phyloP scores from a whole-genome alignment of 1,284 basidiomycete species.

The Ceratobasidium sp. region DNA sequence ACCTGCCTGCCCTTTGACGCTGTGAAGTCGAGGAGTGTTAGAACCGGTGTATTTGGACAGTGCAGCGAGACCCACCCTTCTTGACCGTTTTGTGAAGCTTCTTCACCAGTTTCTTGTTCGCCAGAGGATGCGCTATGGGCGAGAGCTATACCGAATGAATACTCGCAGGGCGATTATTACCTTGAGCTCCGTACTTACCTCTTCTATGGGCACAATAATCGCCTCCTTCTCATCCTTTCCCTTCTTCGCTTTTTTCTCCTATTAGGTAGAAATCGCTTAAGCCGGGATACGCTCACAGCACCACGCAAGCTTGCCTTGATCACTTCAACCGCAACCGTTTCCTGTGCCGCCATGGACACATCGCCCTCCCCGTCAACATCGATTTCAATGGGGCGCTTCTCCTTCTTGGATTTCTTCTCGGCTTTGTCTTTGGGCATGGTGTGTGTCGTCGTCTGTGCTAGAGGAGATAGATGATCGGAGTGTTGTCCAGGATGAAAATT shows the following conservation, averaged over 20 bases:
- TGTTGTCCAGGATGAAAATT: conserved; percentile 38
- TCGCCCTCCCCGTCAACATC: conserved; percentile 51
- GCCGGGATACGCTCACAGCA: not conserved
- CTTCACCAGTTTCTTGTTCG: conserved; percentile 90
- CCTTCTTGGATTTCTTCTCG: conserved; percentile 65
- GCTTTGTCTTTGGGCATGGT: conserved; percentile 74
- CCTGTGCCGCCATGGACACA: conserved; percentile 49
- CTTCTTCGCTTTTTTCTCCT: conserved; percentile 50
- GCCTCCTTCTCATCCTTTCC: conserved; percentile 63
- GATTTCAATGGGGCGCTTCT: conserved; percentile 48
- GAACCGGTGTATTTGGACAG: conserved; percentile 8
- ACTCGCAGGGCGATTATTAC: not conserved
- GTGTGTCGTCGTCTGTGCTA: not conserved
- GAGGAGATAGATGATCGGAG: conserved; percentile 12
- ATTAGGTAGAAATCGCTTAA: conserved; percentile 25
- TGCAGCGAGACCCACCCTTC: conserved; percentile 68
- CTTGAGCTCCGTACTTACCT: conserved; percentile 53
- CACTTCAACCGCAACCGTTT: conserved; percentile 48
- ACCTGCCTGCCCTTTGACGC: conserved; percentile 92
- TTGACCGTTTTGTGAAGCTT: conserved; percentile 94
- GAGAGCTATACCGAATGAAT: conserved; percentile 62
- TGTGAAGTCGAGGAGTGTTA: conserved; percentile 52
- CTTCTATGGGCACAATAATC: conserved; percentile 76
- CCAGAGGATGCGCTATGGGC: conserved; percentile 89
- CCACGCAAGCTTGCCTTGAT: conserved; percentile 33